phyloP scores from a whole-genome alignment of 345 rosid species.

The Eucalyptus microcorys region DNA sequence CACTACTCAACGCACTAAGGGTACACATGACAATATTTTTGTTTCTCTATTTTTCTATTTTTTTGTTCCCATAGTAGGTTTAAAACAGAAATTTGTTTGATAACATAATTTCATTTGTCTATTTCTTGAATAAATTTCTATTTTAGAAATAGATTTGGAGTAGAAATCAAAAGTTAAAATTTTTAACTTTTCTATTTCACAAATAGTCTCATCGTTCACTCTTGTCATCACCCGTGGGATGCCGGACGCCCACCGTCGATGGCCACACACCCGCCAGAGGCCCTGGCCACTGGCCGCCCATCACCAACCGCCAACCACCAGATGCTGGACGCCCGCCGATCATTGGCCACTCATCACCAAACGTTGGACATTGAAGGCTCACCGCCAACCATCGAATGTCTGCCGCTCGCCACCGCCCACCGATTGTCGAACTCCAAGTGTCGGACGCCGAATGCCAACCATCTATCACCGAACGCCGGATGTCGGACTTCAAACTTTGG shows the following conservation, averaged over 20 bases:
- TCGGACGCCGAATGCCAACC: fast-evolving
- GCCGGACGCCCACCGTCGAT: fast-evolving
- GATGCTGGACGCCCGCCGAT: fast-evolving
- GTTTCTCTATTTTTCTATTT: fast-evolving
- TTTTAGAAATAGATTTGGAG: fast-evolving
- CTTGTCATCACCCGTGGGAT: too few relatives aligned
- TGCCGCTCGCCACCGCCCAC: fast-evolving
- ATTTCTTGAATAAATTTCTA: fast-evolving
- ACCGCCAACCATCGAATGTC: too few relatives aligned
- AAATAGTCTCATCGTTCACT: too few relatives aligned
- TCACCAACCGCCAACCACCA: fast-evolving
- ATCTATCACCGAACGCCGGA: fast-evolving
- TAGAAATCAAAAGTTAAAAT: fast-evolving
- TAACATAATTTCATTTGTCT: too few relatives aligned
- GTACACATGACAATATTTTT: fast-evolving
- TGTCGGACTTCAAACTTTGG: fast-evolving
- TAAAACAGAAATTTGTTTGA: fast-evolving
- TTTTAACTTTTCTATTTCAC: too few relatives aligned
- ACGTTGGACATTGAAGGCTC: too few relatives aligned
- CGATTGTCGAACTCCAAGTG: fast-evolving
- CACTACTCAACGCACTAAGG: background rate
- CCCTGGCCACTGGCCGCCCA: fast-evolving
- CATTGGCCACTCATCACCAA: too few relatives aligned
- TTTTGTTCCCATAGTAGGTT: fast-evolving
- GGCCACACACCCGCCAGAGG: fast-evolving